Evolutionary conservation across 2,329 filamentous ascomycete species (phyloP).

Genomic region (Colletotrichum lentis): DNA sequence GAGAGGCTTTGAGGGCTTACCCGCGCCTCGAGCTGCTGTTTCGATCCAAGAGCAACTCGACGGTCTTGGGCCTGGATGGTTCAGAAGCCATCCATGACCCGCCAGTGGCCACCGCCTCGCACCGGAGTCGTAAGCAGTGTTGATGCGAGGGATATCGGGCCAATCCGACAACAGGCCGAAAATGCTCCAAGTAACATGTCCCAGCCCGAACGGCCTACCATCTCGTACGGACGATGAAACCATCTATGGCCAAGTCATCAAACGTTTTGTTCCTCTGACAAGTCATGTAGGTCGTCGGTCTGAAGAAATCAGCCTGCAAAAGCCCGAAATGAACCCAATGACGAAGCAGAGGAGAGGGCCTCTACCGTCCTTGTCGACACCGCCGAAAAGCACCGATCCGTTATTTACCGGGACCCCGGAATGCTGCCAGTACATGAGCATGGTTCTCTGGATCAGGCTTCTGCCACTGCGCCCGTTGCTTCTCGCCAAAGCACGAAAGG

Average conservation of each 20-base stretch:
- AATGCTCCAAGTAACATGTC: background rate
- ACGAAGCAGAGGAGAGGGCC: background rate
- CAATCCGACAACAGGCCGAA: too few species aligned
- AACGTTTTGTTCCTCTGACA: constrained; percentile 19
- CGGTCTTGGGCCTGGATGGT: background rate
- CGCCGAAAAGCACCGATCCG: background rate
- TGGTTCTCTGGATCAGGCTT: constrained; percentile 16
- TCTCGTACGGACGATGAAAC: background rate
- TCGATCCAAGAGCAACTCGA: too few species aligned
- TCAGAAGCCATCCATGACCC: background rate
- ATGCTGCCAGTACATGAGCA: constrained; percentile 23
- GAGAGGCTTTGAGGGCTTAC: constrained; percentile 6
- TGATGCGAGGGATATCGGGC: background rate
- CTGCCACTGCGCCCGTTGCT: constrained; percentile 1
- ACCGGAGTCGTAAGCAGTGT: background rate
- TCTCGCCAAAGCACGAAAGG: constrained; percentile 8
- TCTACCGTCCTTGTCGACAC: constrained; percentile 7
- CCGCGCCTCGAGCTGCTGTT: background rate
- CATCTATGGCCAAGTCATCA: background rate
- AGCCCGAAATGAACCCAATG: background rate
- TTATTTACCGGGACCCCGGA: background rate
- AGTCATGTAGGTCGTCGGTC: background rate
- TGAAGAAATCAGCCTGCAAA: background rate
- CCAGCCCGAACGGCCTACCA: background rate
- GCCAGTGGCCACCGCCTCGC: too few species aligned